Conservation (phyloP, 306 rosid genomes). For the Pyrus betulifolia region DNA sequence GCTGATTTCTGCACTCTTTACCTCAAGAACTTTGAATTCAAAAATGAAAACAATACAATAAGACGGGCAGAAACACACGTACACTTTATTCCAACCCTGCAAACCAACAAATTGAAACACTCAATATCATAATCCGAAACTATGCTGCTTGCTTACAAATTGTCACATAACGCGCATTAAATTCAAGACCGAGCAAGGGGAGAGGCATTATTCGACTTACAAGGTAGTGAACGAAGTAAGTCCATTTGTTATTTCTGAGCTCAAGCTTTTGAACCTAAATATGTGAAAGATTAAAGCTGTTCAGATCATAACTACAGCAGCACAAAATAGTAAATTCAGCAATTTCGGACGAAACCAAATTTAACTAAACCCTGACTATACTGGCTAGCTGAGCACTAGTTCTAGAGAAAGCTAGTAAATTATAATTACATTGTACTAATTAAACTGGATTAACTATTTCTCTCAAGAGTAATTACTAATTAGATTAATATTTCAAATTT, state of each 20-base stretch:
- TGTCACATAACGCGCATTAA: background rate
- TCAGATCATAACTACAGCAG: background rate
- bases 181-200: background rate
- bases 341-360: background rate
- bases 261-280: constrained; percentile 74
- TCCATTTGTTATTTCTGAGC: constrained; percentile 69
- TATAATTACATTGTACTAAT: background rate
- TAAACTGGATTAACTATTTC: background rate
- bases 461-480: background rate
- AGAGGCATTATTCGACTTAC: constrained; percentile 43
- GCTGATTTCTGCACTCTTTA: background rate
- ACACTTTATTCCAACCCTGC: constrained; percentile 99
- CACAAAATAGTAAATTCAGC: background rate
- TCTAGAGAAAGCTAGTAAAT: background rate
- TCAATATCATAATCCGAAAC: background rate
- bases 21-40: constrained; percentile 11
- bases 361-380: background rate
- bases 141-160: background rate
- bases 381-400: background rate
- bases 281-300: constrained; percentile 1
- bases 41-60: background rate
- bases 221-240: constrained; percentile 89
- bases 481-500: background rate
- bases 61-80: constrained; percentile 25
- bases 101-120: constrained; percentile 23